Percentiles rank a stretch among this genome's conserved stretches.
Evolutionary conservation across 2,329 filamentous ascomycete species (phyloP).

Genomic region (Coleophoma cylindrospora): DNA sequence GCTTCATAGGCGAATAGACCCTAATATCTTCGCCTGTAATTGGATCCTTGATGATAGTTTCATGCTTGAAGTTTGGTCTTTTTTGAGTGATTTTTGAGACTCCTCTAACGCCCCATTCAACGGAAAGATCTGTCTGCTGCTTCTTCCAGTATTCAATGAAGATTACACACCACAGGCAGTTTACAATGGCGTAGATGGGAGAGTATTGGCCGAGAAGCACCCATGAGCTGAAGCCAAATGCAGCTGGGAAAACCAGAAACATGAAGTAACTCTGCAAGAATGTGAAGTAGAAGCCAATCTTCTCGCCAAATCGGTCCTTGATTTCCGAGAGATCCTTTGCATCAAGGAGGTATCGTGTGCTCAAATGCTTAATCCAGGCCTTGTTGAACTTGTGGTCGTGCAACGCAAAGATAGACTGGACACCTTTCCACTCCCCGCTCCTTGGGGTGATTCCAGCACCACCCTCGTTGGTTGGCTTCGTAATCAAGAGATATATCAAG

Average conservation of each 20-base stretch:
- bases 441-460: slow-evolving; percentile 73
- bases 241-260: slow-evolving; percentile 78
- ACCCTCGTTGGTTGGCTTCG: slow-evolving; percentile 65
- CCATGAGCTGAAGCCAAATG: slow-evolving; percentile 73
- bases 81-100: slow-evolving; percentile 78
- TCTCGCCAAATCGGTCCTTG: slow-evolving; percentile 72
- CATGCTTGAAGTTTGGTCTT: slow-evolving; percentile 72
- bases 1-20: slow-evolving; percentile 57
- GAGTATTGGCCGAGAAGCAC: slow-evolving; percentile 82
- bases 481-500: slow-evolving; percentile 81
- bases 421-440: slow-evolving; percentile 65
- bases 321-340: slow-evolving; percentile 67
- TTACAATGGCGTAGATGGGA: slow-evolving; percentile 70
- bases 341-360: slow-evolving; percentile 64
- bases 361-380: slow-evolving; percentile 70
- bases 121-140: slow-evolving; percentile 78
- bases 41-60: slow-evolving; percentile 71
- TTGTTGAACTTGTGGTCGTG: slow-evolving; percentile 75
- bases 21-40: slow-evolving; percentile 62
- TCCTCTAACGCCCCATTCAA: slow-evolving; percentile 84
- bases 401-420: slow-evolving; percentile 71
- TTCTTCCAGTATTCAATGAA: slow-evolving; percentile 98
- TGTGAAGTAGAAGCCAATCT: slow-evolving; percentile 91
- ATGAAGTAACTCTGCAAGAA: slow-evolving; percentile 89
- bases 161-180: slow-evolving; percentile 79